Percentiles rank a stretch among this genome's conserved stretches.
Conservation (phyloP, 2,329 filamentous ascomycete species). For the Hypoxylon sp. region DNA sequence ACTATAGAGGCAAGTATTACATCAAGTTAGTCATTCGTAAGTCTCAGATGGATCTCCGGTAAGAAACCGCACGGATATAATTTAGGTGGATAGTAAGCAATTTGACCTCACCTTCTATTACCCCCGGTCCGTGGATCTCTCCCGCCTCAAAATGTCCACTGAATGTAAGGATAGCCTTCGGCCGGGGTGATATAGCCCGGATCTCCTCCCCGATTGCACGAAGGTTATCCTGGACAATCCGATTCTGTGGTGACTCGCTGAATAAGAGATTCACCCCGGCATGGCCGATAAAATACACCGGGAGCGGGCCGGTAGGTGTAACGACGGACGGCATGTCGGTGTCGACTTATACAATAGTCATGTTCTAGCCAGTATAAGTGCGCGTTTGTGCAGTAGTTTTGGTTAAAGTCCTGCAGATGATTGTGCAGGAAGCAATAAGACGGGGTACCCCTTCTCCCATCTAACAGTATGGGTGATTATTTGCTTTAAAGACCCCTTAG, state of each 20-base stretch:
- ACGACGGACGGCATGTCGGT: slow-evolving; percentile 41
- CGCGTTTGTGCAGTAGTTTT: neutral
- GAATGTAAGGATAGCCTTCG: slow-evolving; percentile 47
- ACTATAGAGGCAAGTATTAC: slow-evolving; percentile 20
- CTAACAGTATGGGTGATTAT: slow-evolving; percentile 15
- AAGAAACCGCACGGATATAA: neutral
- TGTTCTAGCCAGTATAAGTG: slow-evolving; percentile 4
- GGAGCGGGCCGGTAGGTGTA: slow-evolving; percentile 35
- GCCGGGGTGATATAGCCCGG: slow-evolving; percentile 40
- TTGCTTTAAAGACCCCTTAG: slow-evolving; percentile 18
- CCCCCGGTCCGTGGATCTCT: slow-evolving; percentile 46
- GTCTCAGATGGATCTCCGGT: neutral
- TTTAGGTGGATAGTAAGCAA: neutral
- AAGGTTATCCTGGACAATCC: slow-evolving; percentile 46
- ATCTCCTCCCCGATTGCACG: slow-evolving; percentile 45
- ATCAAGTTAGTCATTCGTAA: neutral
- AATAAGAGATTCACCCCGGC: slow-evolving; percentile 45
- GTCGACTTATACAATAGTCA: neutral
- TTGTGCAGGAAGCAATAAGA: slow-evolving; percentile 28
- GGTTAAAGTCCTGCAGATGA: slow-evolving; percentile 17
- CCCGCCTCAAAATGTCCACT: slow-evolving; percentile 48
- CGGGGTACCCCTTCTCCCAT: slow-evolving; percentile 16
- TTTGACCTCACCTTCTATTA: slow-evolving; percentile 42
- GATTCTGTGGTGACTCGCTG: slow-evolving; percentile 35
- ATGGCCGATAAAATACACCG: slow-evolving; percentile 48